Evolutionary conservation across 2,329 filamentous ascomycete species (phyloP).

Genomic region (Aspergillus ustus): DNA sequence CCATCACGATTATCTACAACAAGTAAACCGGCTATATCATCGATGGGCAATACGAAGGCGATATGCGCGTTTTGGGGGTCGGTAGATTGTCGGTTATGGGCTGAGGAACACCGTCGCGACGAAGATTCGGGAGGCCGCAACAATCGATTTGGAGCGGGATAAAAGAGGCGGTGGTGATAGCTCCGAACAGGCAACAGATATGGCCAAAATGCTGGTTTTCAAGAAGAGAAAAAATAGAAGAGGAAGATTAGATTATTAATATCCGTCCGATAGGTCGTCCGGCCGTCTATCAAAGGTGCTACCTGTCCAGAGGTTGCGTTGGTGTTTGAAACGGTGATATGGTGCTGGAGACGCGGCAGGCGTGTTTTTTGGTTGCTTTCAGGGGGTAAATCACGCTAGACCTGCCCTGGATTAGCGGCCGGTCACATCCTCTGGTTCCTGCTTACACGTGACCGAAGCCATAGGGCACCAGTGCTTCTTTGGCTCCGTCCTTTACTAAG

Average conservation of each 20-base stretch:
- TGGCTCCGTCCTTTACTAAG: background rate
- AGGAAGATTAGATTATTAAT: slow-evolving; percentile 8
- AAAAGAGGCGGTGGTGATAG: background rate
- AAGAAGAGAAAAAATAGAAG: background rate
- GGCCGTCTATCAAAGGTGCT: slow-evolving; percentile 1
- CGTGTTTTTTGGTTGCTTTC: slow-evolving; percentile 27
- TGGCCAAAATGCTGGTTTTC: background rate
- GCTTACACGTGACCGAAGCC: background rate
- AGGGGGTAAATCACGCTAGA: slow-evolving; percentile 21
- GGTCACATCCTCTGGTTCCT: slow-evolving; percentile 14
- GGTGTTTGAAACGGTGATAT: background rate
- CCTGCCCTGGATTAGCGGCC: slow-evolving; percentile 5
- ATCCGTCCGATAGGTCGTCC: background rate
- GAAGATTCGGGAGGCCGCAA: slow-evolving; percentile 8
- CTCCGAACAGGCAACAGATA: slow-evolving; percentile 3
- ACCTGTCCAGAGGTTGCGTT: slow-evolving; percentile 16
- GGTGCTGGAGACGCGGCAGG: slow-evolving; percentile 27
- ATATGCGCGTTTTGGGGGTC: background rate
- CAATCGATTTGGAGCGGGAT: slow-evolving; percentile 6
- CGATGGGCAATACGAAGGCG: slow-evolving; percentile 23
- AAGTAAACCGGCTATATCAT: slow-evolving; percentile 35
- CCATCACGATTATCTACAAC: slow-evolving; percentile 39
- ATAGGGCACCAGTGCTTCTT: background rate
- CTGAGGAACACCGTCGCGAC: slow-evolving; percentile 20
- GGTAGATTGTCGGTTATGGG: slow-evolving; percentile 17